Conservation (phyloP, 1,284 basidiomycete genomes). For the Xanthoconium separans region DNA sequence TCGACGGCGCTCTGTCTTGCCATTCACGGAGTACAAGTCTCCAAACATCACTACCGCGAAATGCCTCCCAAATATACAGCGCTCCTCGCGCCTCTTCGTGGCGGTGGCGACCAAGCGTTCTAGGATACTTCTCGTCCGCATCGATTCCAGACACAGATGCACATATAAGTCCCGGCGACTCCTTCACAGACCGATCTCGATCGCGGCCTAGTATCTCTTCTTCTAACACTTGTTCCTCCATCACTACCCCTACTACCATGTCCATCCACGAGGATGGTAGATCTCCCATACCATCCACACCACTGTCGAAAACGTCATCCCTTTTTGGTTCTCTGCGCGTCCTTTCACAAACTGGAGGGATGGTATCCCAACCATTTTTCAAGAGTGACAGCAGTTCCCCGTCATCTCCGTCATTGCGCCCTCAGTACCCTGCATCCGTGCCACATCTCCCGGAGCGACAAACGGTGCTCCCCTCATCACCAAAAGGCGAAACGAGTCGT, state of each 20-base stretch:
- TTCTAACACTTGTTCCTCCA: slow-evolving; percentile 53
- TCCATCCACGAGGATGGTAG: slow-evolving; percentile 28
- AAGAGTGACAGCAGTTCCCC: slow-evolving; percentile 23
- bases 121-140: slow-evolving; percentile 54
- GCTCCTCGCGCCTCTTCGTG: slow-evolving; percentile 31
- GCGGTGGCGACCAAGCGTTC: slow-evolving; percentile 59
- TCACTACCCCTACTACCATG: slow-evolving; percentile 41
- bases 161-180: slow-evolving; percentile 39
- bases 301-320: slow-evolving; percentile 44
- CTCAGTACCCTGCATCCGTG: slow-evolving; percentile 37
- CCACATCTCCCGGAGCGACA: slow-evolving; percentile 37
- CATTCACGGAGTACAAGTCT: slow-evolving; percentile 49
- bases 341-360: slow-evolving; percentile 36
- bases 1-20: slow-evolving; percentile 30
- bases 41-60: slow-evolving; percentile 26
- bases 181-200: slow-evolving; percentile 49
- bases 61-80: slow-evolving; percentile 15
- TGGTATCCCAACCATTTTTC: slow-evolving; percentile 32
- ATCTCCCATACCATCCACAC: slow-evolving; percentile 37
- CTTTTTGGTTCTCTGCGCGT: slow-evolving; percentile 50
- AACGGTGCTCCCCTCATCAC: slow-evolving; percentile 19
- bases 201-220: slow-evolving; percentile 71
- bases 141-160: slow-evolving; percentile 40
- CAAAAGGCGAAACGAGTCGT: slow-evolving; percentile 25
- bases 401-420: slow-evolving; percentile 41